These are phyloP conservation scores for Aschersonia sp. DNA, from an alignment of 2,329 filamentous ascomycete species.

Conservation along the genomic window DNA sequence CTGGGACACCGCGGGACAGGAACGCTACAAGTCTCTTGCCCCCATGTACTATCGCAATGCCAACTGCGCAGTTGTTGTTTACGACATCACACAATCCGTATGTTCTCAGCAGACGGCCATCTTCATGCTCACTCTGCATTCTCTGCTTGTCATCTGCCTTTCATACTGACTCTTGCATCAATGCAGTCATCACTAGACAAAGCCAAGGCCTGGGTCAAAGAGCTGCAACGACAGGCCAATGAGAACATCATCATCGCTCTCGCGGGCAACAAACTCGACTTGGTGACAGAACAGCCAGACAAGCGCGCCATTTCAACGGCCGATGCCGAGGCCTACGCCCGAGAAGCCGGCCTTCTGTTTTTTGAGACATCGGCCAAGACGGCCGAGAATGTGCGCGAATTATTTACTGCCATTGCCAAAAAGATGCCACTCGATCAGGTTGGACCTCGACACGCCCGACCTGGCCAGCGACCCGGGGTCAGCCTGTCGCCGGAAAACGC, in stretches of 20 bases:
- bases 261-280: constrained; percentile 93
- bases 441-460: constrained; percentile 73
- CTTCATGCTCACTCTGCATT: too few relatives aligned
- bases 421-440: constrained; percentile 93
- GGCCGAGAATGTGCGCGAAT: constrained; percentile 84
- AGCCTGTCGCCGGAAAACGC: constrained; percentile 41
- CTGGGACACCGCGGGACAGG: constrained; percentile 97
- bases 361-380: constrained; percentile 99
- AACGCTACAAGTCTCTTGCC: constrained; percentile 95
- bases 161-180: constrained; percentile 6
- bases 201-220: constrained; percentile 98
- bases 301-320: constrained; percentile 83
- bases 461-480: constrained; percentile 44
- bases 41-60: constrained; percentile 99
- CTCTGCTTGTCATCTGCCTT: neutral
- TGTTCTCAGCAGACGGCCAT: constrained; percentile 13
- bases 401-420: constrained; percentile 96
- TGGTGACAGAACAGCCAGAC: constrained; percentile 86
- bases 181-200: constrained; percentile 86
- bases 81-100: constrained; percentile 99
- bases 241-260: constrained; percentile 99
- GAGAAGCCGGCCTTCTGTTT: constrained; percentile 86
- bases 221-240: constrained; percentile 95
- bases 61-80: constrained; percentile 97
- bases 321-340: constrained; percentile 90